Evolutionary conservation across 1,139 yeast species (phyloP), one percentile per base, ranked within the genome.

Genomic region (Candida buenavistaensis): DNA sequence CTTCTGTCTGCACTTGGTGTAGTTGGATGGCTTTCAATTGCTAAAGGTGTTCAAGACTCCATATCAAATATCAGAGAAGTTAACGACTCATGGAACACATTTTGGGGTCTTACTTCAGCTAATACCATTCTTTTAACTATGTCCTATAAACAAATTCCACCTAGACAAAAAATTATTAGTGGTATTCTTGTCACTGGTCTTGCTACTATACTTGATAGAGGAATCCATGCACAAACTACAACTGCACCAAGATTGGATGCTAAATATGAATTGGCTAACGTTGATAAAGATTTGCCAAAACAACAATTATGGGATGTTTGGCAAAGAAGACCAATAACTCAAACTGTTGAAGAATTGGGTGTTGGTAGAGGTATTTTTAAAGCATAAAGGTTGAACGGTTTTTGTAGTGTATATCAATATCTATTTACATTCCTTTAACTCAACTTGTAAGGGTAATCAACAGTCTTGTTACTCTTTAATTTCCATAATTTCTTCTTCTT

Each of bases 401-500:
- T 24, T 17, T 8, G 20, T 28, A 24, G 14, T 30, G 30, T 27
- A 32, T 30, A 36, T 23, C 33, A 31, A 3, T 10, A 14, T 28
- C 28, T 25, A 27, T 23, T 14, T 19, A 23, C 17, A 29, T 10
- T 22, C 4, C 10, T 6, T 12, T 33, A 33, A 20, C 19, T 24
- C 13, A 30, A 28, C 30, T 39, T 39, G 29, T 36, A 44, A 10
- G 45, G 45, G 27, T 39, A 37, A 10, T 38, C 47, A 4, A 41
- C 25, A 13, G 32, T 27, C 14, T 33, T 33, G 15, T 11, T 28
- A 12, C 32, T 23, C 54, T 95, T 80, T 48, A 70, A 57, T 57
- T 86, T 82, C 97, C 97, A 89, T 43, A 84, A 75, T 68, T 85
- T 86, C 77, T 83, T 83, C 78, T 86, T 87, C 70, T 79, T 83